Conservation (phyloP, 345 rosid species). For the Diplotaxis tenuifolia region DNA sequence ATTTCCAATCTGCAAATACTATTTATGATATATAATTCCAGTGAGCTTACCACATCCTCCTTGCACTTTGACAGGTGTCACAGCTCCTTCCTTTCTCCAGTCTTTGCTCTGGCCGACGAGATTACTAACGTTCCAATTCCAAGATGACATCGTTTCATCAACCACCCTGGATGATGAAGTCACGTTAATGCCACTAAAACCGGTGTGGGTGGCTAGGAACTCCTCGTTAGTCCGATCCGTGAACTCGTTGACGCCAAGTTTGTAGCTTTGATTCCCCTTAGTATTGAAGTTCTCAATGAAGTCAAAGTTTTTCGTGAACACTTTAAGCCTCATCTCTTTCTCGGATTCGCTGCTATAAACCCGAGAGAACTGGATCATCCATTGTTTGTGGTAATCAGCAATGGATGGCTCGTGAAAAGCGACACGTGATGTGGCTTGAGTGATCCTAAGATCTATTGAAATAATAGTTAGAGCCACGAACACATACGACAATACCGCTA, state of each 20-base stretch:
- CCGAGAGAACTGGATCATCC: constrained; percentile 31
- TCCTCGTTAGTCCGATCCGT: constrained; percentile 56
- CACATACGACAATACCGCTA: background rate
- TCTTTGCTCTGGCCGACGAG: constrained; percentile 24
- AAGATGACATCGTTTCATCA: constrained; percentile 7
- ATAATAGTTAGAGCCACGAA: background rate
- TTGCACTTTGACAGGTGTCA: constrained; percentile 43
- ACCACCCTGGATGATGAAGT: constrained; percentile 14
- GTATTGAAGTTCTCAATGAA: constrained; percentile 39
- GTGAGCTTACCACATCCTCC: constrained; percentile 40
- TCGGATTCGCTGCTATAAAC: constrained; percentile 22
- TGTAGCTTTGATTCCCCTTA: constrained; percentile 38
- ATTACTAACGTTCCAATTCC: constrained; percentile 29
- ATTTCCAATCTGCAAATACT: background rate
- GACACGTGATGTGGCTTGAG: constrained; percentile 14
- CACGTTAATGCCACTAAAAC: constrained; percentile 21
- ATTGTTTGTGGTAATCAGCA: constrained; percentile 27
- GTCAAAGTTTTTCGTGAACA: constrained; percentile 39
- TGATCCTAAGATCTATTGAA: background rate
- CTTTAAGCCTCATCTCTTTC: constrained; percentile 29
- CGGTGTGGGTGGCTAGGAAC: constrained; percentile 43
- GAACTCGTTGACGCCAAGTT: constrained; percentile 55
- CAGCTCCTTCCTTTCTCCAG: constrained; percentile 45
- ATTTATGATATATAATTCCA: background rate
- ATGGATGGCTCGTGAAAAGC: constrained; percentile 2